Base-by-base conservation (phyloP, 2,329 filamentous ascomycete genomes). In the Colletotrichum musae region DNA sequence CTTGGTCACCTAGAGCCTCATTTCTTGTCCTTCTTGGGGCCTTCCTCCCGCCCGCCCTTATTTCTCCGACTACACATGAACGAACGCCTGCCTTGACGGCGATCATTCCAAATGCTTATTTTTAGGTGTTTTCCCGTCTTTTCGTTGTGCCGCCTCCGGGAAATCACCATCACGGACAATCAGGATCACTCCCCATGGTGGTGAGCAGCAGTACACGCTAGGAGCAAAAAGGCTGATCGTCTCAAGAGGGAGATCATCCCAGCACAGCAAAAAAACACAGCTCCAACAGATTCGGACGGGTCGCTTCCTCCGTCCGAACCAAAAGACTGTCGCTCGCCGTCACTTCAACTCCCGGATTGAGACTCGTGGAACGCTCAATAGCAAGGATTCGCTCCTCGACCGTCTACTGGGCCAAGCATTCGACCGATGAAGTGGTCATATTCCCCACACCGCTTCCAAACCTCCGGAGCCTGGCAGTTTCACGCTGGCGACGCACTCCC, bases 401-500 rank as follows among this genome's bases (percentile, higher is more conserved):
- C 41, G 24, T 32, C 36, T 51, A 9, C 56, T 24, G 41, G 61
- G 61, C 61, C 66, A 69, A 69, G 61, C 48, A 47, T 52, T 56
- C n/a, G 24, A 60, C 56, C 54, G 48, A 56, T 47, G 47, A 59
- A 69, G 43, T 69, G 66, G 56, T 45, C 66, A 51, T 65, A 69
- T 69, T 69, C 61, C 66, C 66, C 66, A 65, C 66, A 60, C 18
- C 48, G 16, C 24, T 53, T 52, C 56, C 54, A 69, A 56, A 28
- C 43, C 48, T 65, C 61, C 61, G 56, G 66, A 65, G 61, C 53
- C 66, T 69, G 66, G 21, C 60, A 56, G 66, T 69, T 69, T 69
- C 61, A 69, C 45, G 39, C 66, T 69, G 56, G 54, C 61, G 54
- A 59, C 54, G 66, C 28, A 43, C 66, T 65, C 56, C 61, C 66